Conservation (phyloP, 108 stramenopile species). For the Tribonema minus region DNA sequence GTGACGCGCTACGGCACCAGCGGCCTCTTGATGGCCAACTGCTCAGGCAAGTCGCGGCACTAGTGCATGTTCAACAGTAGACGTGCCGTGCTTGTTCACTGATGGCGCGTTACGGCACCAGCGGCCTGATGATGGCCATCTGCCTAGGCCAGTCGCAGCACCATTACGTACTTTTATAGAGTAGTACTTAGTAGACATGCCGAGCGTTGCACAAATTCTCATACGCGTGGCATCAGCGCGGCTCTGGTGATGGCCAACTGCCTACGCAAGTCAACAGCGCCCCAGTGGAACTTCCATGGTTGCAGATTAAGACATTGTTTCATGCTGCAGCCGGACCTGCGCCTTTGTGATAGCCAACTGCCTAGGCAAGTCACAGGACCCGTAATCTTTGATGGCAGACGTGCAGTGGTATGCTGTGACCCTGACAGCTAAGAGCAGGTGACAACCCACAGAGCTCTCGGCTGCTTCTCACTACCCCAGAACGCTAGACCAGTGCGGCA, state of each 20-base stretch:
- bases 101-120: slow-evolving; percentile 1
- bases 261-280: neutral
- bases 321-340: slow-evolving; percentile 14
- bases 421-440: too few species aligned
- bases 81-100: neutral
- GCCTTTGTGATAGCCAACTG: slow-evolving; percentile 43
- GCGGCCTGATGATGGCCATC: slow-evolving; percentile 41
- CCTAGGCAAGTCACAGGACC: neutral
- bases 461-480: too few species aligned
- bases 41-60: neutral
- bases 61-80: neutral
- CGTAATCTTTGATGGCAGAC: neutral
- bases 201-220: too few species aligned
- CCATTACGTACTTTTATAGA: too few species aligned
- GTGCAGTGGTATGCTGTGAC: neutral
- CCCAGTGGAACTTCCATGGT: too few species aligned
- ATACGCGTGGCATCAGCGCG: too few species aligned
- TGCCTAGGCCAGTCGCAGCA: too few species aligned
- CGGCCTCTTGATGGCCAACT: slow-evolving; percentile 43
- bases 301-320: too few species aligned
- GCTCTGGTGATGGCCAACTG: slow-evolving; percentile 44
- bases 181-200: too few species aligned
- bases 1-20: slow-evolving; percentile 2
- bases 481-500: too few species aligned
- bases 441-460: too few species aligned